Evolutionary conservation across 768 basidiomycete genomes (phyloP).

Genomic region (Tremella yokohamensis): DNA sequence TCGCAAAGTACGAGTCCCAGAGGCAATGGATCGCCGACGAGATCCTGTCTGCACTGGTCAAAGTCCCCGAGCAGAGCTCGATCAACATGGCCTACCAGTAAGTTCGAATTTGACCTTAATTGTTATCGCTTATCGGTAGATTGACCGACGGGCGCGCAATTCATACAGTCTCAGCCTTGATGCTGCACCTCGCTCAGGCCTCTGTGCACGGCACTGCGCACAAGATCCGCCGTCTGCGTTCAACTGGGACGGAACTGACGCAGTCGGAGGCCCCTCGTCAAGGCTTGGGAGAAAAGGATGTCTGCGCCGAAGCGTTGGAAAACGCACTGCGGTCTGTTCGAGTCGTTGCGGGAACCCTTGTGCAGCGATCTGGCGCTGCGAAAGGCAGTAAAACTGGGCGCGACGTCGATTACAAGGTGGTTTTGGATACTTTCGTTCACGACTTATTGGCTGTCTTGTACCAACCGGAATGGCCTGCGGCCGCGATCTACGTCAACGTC

Average conservation of each 20-base stretch:
- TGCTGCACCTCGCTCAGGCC: conserved; percentile 94
- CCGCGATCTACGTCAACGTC: conserved; percentile 72
- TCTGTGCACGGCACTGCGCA: conserved; percentile 77
- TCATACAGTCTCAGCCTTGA: conserved; percentile 84
- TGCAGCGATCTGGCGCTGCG: conserved; percentile 62
- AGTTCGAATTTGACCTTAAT: conserved; percentile 36
- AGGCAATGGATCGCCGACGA: conserved; percentile 98
- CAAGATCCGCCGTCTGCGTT: conserved; percentile 22
- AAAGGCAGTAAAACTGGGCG: conserved; percentile 76
- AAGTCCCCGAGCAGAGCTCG: conserved; percentile 82
- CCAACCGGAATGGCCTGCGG: conserved; percentile 97
- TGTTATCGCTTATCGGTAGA: conserved; percentile 54
- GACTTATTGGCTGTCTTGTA: conserved; percentile 84
- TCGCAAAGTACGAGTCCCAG: conserved; percentile 79
- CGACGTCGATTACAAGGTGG: conserved; percentile 87
- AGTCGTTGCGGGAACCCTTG: conserved; percentile 73
- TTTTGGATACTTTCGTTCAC: conserved; percentile 84
- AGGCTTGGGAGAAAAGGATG: conserved; percentile 21
- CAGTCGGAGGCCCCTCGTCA: conserved; percentile 49
- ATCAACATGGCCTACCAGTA: conserved; percentile 85
- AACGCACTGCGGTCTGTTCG: conserved; percentile 80
- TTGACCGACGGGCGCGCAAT: conserved; percentile 86
- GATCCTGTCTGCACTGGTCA: conserved; percentile 82
- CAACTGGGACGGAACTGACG: conserved; percentile 56
- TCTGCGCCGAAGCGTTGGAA: conserved; percentile 32